Percentiles rank a stretch among this genome's conserved stretches.
These are phyloP conservation scores for Wallacemonas rigidus DNA, from an alignment of 208 protist species.

Conservation along the genomic window DNA sequence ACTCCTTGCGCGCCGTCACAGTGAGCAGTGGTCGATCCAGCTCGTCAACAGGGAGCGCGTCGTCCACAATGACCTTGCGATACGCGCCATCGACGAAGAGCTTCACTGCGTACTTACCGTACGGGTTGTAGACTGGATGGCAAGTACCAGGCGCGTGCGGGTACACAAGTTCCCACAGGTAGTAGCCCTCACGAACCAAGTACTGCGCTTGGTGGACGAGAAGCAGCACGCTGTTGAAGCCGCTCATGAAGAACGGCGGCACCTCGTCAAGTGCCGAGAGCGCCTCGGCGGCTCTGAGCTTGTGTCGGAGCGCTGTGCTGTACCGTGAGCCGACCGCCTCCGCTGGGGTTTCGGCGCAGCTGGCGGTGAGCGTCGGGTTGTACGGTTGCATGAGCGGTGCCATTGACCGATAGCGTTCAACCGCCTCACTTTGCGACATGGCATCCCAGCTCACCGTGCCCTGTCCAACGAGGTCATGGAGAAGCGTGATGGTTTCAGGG, in stretches of 20 bases:
- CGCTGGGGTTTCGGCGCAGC: slow-evolving; percentile 66
- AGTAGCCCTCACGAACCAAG: slow-evolving; percentile 49
- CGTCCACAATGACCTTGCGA: slow-evolving; percentile 86
- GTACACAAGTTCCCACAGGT: slow-evolving; percentile 91
- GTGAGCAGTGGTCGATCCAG: slow-evolving; percentile 77
- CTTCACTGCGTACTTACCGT: slow-evolving; percentile 91
- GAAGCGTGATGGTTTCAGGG: slow-evolving; percentile 71
- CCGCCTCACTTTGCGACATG: slow-evolving; percentile 31
- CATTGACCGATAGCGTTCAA: slow-evolving; percentile 62
- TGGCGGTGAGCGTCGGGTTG: slow-evolving; percentile 54
- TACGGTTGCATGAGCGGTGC: slow-evolving; percentile 80
- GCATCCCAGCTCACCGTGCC: slow-evolving; percentile 37
- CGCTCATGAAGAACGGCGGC: slow-evolving; percentile 90
- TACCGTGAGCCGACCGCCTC: slow-evolving; percentile 75
- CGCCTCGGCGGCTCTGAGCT: slow-evolving; percentile 67
- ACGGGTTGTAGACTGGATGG: slow-evolving; percentile 91
- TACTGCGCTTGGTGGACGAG: slow-evolving; percentile 66
- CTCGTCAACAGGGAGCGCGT: slow-evolving; percentile 82
- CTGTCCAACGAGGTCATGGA: slow-evolving; percentile 56
- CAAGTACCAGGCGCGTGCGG: slow-evolving; percentile 77
- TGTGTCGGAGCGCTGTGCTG: slow-evolving; percentile 81
- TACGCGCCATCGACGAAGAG: slow-evolving; percentile 86
- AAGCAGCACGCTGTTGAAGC: slow-evolving; percentile 85
- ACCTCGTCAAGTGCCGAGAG: slow-evolving; percentile 56
- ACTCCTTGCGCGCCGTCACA: slow-evolving; percentile 70